These are phyloP conservation scores for Nakazawaea pomicola DNA, from an alignment of 805 yeast species.

Conservation along the genomic window DNA sequence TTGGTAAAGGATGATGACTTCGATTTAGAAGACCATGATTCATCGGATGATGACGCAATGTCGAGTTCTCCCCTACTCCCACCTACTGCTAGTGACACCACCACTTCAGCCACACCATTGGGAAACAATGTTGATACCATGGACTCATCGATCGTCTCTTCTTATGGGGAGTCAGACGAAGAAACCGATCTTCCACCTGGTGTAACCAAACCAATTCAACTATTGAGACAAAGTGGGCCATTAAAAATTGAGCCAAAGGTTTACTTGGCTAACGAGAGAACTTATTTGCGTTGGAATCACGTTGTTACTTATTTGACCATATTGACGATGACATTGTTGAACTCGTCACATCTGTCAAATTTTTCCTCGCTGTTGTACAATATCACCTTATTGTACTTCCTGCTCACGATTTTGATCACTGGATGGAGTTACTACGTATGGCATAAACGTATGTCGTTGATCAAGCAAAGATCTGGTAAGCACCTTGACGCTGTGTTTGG, in stretches of 20 bases:
- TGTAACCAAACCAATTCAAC: conserved; percentile 71
- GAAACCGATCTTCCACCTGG: conserved; percentile 87
- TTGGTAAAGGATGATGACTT: conserved; percentile 27
- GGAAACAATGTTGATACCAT: no score
- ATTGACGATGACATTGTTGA: conserved; percentile 78
- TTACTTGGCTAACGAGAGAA: conserved; percentile 97
- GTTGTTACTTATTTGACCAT: conserved; percentile 82
- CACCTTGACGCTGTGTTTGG: conserved; percentile 91
- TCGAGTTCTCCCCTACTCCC: neutral
- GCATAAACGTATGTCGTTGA: conserved; percentile 62
- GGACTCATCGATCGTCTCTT: neutral
- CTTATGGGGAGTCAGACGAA: conserved; percentile 63
- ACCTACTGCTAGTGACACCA: no score
- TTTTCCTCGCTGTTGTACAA: conserved; percentile 57
- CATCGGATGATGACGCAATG: conserved; percentile 33
- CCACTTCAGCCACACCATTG: no score
- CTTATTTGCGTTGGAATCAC: conserved; percentile 91
- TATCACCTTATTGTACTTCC: conserved; percentile 78
- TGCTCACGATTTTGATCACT: conserved; percentile 75
- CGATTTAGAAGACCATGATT: conserved; percentile 54
- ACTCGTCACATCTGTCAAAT: conserved; percentile 64
- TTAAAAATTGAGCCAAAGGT: conserved; percentile 95
- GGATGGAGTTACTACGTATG: conserved; percentile 86
- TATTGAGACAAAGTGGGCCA: conserved; percentile 86
- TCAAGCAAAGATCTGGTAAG: conserved; percentile 75